Evolutionary conservation across 2,329 filamentous ascomycete genomes (phyloP), one percentile per base, ranked within the genome.

Genomic region (Basipetospora chlamydospora): DNA sequence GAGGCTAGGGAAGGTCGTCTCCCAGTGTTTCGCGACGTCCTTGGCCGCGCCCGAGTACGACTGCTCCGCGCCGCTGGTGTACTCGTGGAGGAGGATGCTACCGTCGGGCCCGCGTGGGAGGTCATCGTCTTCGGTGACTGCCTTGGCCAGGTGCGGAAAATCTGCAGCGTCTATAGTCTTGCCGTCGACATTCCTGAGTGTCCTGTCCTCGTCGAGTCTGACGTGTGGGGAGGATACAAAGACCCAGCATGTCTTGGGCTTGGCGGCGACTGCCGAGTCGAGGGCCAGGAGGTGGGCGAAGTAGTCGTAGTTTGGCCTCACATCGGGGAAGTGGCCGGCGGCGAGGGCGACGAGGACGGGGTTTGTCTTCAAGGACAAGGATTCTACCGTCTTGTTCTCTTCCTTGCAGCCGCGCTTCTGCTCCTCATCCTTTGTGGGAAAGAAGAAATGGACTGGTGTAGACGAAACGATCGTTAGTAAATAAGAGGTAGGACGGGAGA

Each of bases 281-380:
- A 70, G 60, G 13, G 58, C 60, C 13, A 76, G 53, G 4, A 75
- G 64, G 47, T 68, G 63, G 9, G 63, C 62, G 46, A 74, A 75
- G 53, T 76, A 75, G 39, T 73, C 67, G 44, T 74, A 76, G 53
- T 75, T 75, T 33, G 70, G 70, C 44, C 66, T 63, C 46, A 74
- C 69, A 20, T 70, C 64, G 1, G 71, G 70, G 26, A 75, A 59
- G 20, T 66, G 60, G 16, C 64, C 63, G 46, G 76, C 64, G 7
- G 72, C 66, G 23, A 79, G 61, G 7, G 74, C 73, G 39, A 64
- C 67, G 41, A 79, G 57, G n/a, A 77, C 70, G 3, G 71, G 64
- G 51, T 79, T 74, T 40, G 71, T 67, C 55, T 77, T 77, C 60
- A 78, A 73, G 6, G 71, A 76, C 39, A 58, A 57, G n/a, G 53